Evolutionary conservation across 768 basidiomycete genomes (phyloP).

Genomic region (Leccinum subtestaceum): DNA sequence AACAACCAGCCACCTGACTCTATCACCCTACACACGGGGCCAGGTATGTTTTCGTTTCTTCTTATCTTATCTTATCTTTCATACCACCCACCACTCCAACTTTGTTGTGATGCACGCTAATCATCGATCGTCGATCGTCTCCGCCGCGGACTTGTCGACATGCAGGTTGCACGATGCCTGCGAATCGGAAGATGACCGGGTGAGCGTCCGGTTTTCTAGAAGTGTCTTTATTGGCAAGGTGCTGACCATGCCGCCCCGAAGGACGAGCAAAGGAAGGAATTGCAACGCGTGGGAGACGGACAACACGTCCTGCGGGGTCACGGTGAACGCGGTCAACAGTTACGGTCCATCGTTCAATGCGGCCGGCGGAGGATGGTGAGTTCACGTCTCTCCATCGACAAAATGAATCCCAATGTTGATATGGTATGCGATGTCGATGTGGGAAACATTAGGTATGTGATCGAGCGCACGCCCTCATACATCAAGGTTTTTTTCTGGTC

Average conservation of each 20-base stretch:
- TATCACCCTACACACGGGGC: conserved; percentile 30
- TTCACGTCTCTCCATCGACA: background rate
- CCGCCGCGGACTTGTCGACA: background rate
- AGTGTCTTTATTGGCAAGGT: background rate
- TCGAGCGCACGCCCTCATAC: conserved; percentile 31
- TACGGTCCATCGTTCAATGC: conserved; percentile 37
- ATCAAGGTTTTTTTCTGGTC: conserved; percentile 43
- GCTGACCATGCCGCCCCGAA: conserved; percentile 3
- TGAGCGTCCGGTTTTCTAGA: conserved; percentile 2
- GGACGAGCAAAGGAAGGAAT: conserved; percentile 24
- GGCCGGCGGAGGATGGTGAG: conserved; percentile 37
- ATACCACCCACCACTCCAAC: background rate
- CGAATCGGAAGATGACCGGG: conserved; percentile 30
- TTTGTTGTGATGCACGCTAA: background rate
- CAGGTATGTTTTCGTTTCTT: conserved; percentile 13
- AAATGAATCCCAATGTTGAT: background rate
- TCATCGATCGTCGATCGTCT: background rate
- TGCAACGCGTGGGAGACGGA: conserved; percentile 31
- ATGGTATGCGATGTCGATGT: background rate
- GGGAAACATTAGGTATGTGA: conserved; percentile 33
- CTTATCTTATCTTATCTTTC: background rate
- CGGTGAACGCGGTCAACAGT: conserved; percentile 21
- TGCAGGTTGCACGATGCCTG: conserved; percentile 36
- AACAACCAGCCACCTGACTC: conserved; percentile 29
- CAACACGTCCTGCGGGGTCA: conserved; percentile 35